phyloP scores from a whole-genome alignment of 169 alveolate genomes.

The Amoebophrya sp. region DNA sequence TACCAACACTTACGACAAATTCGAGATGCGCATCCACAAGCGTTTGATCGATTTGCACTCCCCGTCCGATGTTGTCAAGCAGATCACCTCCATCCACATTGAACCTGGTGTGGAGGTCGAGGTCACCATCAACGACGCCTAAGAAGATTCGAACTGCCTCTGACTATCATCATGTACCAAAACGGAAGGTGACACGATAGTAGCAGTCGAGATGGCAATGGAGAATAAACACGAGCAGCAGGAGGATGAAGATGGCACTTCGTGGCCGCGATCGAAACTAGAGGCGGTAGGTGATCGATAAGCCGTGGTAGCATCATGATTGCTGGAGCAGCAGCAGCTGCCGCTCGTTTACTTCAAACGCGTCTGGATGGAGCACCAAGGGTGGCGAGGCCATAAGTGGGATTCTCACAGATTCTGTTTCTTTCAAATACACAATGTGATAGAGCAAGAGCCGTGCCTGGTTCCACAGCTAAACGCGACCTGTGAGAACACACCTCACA shows the following conservation, averaged over 20 bases:
- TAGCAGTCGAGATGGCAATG: background rate
- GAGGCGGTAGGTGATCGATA: background rate
- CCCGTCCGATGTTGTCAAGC: conserved; percentile 90
- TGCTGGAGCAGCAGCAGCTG: no score
- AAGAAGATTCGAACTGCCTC: conserved; percentile 21
- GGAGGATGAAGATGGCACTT: background rate
- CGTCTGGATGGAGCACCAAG: no score
- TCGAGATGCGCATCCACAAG: conserved; percentile 94
- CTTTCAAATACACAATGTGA: no score
- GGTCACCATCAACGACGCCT: conserved; percentile 79
- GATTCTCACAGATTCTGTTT: no score
- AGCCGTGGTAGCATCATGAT: no score
- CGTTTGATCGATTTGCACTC: conserved; percentile 93
- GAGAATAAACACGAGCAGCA: no score
- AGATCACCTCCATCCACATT: conserved; percentile 90
- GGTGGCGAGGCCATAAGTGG: no score
- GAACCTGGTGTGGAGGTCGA: conserved; percentile 96
- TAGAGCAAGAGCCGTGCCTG: no score
- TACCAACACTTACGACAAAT: conserved; percentile 95
- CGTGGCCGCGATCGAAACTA: background rate
- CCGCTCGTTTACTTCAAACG: no score
- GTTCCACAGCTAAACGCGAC: no score
- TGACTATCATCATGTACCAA: background rate
- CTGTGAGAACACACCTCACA: no score
- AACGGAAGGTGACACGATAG: background rate